These are phyloP conservation scores for Bothriochloa decipiens DNA, from an alignment of 176 grass and related monocot species.

Conservation along the genomic window DNA sequence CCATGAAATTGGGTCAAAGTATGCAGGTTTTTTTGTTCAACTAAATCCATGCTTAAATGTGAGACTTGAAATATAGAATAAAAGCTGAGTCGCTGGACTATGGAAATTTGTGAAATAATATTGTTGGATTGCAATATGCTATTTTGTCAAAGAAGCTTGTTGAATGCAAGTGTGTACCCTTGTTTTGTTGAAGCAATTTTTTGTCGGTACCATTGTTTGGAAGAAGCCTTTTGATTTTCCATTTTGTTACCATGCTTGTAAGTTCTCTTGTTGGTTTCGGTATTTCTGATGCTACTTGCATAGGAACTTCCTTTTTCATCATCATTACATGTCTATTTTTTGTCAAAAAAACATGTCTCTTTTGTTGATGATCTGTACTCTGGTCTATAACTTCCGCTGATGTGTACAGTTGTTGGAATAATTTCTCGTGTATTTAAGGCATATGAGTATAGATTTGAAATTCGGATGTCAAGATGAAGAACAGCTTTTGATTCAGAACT, in stretches of 20 bases:
- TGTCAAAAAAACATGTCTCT: not conserved
- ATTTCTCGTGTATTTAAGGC: not conserved
- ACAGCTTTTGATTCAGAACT: not conserved
- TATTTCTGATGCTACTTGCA: constrained; percentile 10
- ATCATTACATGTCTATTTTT: not conserved
- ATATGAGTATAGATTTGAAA: not conserved
- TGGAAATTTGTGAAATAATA: not conserved
- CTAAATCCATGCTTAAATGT: not conserved
- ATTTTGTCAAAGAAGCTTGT: not conserved
- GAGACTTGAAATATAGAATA: not conserved
- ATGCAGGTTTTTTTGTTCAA: not conserved
- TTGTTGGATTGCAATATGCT: not conserved
- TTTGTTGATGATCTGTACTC: not conserved
- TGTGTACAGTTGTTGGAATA: not conserved
- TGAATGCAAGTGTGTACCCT: not conserved
- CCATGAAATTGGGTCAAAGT: not conserved
- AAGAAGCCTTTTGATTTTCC: not conserved
- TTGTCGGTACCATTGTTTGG: not conserved
- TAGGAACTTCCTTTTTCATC: not conserved
- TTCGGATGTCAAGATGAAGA: not conserved
- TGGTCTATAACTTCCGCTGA: not conserved
- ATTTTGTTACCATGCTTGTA: not conserved
- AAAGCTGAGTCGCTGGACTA: not conserved
- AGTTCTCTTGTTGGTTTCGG: not conserved
- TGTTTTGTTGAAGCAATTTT: not conserved